Conservation (phyloP, 83 land plant species). For the Thuja plicata region DNA sequence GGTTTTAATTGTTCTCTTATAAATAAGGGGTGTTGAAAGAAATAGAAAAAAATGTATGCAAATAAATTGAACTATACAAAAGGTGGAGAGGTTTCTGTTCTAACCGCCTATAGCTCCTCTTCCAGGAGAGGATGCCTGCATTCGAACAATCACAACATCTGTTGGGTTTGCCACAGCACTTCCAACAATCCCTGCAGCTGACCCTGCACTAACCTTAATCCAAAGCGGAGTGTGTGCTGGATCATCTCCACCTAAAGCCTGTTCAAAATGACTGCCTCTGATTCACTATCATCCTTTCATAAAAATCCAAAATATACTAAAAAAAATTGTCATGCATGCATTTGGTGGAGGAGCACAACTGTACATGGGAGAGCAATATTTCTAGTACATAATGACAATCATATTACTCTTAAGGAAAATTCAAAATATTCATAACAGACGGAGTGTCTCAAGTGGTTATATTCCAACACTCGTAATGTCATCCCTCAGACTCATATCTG, state of each 20-base stretch:
- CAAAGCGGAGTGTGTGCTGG: constrained; percentile 45
- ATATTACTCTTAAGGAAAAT: no score
- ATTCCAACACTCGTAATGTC: background rate
- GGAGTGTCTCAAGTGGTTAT: background rate
- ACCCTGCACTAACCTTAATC: constrained; percentile 43
- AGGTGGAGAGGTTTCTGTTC: background rate
- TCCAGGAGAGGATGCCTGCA: constrained; percentile 36
- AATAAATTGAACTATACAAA: background rate
- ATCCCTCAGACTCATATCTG: background rate
- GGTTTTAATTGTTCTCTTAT: background rate
- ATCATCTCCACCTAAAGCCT: constrained; percentile 39
- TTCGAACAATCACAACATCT: constrained; percentile 54
- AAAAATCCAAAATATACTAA: background rate
- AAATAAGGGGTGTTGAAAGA: background rate
- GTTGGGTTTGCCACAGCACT: constrained; percentile 56
- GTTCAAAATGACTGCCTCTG: background rate
- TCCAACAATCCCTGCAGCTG: constrained; percentile 43
- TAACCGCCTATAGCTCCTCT: constrained; percentile 4
- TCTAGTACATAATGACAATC: no score
- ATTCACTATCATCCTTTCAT: background rate
- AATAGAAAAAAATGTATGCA: constrained; percentile 11
- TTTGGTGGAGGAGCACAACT: background rate
- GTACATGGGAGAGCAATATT: background rate
- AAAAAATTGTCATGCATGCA: background rate
- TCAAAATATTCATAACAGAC: no score